These are phyloP conservation scores for Achaetomiella virescens DNA, from an alignment of 495 filamentous ascomycete species.

Conservation along the genomic window DNA sequence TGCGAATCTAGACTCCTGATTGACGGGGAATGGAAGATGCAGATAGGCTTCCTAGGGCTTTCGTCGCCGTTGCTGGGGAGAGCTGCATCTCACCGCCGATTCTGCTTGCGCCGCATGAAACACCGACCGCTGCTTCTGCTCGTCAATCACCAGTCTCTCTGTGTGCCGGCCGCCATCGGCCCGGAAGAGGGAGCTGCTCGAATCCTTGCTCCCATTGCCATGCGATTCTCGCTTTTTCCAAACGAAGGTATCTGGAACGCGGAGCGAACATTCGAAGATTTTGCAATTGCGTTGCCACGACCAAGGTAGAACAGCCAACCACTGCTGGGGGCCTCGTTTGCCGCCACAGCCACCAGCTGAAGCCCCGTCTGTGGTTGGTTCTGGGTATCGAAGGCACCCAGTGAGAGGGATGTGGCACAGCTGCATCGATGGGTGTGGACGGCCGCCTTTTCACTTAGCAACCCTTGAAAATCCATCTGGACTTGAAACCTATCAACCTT, in stretches of 20 bases:
- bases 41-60: neutral
- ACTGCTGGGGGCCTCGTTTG: neutral
- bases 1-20: neutral
- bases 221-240: neutral
- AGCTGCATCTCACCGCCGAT: constrained; percentile 12
- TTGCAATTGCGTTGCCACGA: neutral
- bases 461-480: neutral
- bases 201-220: neutral
- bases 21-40: neutral
- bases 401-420: too few species aligned
- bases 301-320: constrained; percentile 4
- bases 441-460: too few species aligned
- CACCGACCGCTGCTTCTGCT: neutral
- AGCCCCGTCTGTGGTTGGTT: too few species aligned
- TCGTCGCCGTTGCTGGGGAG: neutral
- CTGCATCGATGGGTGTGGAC: too few species aligned
- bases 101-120: constrained; percentile 2
- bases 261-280: neutral
- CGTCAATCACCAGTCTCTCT: neutral
- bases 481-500: too few species aligned
- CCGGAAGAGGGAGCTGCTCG: neutral
- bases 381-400: too few species aligned
- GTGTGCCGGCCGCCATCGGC: neutral
- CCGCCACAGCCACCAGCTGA: constrained; percentile 3
- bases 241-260: neutral